A percentile compares a stretch with the other conserved stretches of the same genome.
Evolutionary conservation across 164 flowering plant species (phyloP).

Genomic region (Dillenia suffruticosa): DNA sequence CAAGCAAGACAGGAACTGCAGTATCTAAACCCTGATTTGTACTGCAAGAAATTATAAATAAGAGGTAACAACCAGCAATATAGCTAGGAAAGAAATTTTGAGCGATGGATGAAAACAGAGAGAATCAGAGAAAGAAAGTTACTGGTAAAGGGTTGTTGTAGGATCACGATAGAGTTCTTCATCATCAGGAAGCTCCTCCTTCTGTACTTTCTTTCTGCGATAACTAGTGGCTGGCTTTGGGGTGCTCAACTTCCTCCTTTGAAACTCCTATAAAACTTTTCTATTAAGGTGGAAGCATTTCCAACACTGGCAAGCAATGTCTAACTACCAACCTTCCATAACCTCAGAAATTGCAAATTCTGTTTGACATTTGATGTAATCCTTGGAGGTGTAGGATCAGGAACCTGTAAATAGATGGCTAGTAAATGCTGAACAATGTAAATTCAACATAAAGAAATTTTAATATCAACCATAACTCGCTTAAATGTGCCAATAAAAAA

Average conservation of each 20-base stretch:
- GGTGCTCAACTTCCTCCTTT: conserved; percentile 48
- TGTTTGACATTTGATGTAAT: conserved; percentile 93
- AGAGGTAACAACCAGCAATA: neutral
- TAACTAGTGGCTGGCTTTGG: conserved; percentile 88
- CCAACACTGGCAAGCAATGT: neutral
- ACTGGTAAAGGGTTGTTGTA: conserved; percentile 74
- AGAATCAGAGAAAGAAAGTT: conserved; percentile 16
- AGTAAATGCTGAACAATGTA: neutral
- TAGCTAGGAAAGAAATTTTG: neutral
- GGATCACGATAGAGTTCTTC: conserved; percentile 70
- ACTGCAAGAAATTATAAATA: conserved; percentile 27
- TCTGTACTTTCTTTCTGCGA: conserved; percentile 71
- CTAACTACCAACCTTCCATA: conserved; percentile 60
- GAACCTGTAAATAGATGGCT: conserved; percentile 30
- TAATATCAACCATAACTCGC: no score
- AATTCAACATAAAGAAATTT: neutral
- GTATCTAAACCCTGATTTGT: conserved; percentile 66
- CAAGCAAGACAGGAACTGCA: conserved; percentile 89
- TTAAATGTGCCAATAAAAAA: no score
- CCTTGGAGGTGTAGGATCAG: conserved; percentile 67
- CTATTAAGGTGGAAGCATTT: neutral
- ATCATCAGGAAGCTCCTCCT: conserved; percentile 73
- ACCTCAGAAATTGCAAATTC: conserved; percentile 73
- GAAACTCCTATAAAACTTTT: conserved; percentile 53
- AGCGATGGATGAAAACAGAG: neutral